phyloP scores from a whole-genome alignment of 805 yeast genomes.

The Wickerhamiella slavikovae region DNA sequence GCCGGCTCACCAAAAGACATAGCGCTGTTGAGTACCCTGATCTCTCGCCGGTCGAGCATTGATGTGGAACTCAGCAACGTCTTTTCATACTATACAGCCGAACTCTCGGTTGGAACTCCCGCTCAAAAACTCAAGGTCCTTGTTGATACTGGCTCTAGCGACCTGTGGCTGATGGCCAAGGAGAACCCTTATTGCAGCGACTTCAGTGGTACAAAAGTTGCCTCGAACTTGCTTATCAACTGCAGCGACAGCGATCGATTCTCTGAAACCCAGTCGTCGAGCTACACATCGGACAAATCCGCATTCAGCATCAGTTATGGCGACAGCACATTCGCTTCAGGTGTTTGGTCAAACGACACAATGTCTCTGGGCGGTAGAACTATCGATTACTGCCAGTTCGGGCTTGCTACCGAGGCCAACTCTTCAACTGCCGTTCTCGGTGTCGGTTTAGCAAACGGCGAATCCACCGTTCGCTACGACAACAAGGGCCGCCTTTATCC shows the following conservation, averaged over 20 bases:
- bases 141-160: slow-evolving; percentile 62
- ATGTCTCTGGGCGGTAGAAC: slow-evolving; percentile 28
- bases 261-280: neutral
- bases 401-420: slow-evolving; percentile 45
- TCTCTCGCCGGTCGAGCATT: too few relatives aligned
- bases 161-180: slow-evolving; percentile 39
- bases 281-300: neutral
- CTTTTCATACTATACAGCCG: slow-evolving; percentile 1
- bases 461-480: slow-evolving; percentile 10
- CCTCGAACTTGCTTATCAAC: slow-evolving; percentile 1
- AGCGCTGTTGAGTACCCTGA: too few relatives aligned
- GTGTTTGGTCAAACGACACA: slow-evolving; percentile 42
- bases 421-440: slow-evolving; percentile 34
- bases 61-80: neutral
- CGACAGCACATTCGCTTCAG: slow-evolving; percentile 21
- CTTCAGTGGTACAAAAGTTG: neutral
- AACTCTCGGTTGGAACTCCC: slow-evolving; percentile 32
- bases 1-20: too few relatives aligned
- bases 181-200: slow-evolving; percentile 24
- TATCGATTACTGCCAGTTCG: slow-evolving; percentile 27
- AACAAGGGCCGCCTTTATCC: slow-evolving; percentile 3
- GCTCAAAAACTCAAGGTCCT: slow-evolving; percentile 31
- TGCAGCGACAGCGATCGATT: slow-evolving; percentile 1
- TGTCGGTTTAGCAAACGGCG: slow-evolving; percentile 16
- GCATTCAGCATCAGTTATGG: slow-evolving; percentile 1